Evolutionary conservation across 805 yeast genomes (phyloP).

Genomic region (Spathaspora arborariae): DNA sequence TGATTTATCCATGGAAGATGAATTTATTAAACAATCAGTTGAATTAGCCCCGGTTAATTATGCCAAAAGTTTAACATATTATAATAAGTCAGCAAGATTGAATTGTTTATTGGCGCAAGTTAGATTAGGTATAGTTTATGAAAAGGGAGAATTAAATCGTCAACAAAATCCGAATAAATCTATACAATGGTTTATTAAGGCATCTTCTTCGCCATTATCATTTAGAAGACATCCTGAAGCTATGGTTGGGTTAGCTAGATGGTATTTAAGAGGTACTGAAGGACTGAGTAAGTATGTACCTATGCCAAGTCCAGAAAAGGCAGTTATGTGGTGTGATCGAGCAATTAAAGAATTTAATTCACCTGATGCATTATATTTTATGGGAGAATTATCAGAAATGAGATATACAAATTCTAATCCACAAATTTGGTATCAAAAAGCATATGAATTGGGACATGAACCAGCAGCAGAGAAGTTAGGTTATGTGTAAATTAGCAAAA

Average conservation of each 20-base stretch:
- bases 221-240: constrained; percentile 43
- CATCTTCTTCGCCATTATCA: constrained; percentile 35
- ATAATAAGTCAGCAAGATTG: constrained; percentile 40
- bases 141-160: constrained; percentile 40
- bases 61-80: constrained; percentile 37
- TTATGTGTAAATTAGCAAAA: background rate
- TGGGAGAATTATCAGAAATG: constrained; percentile 38
- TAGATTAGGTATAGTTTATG: constrained; percentile 39
- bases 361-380: constrained; percentile 36
- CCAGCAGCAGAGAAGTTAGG: constrained; percentile 23
- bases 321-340: constrained; percentile 41
- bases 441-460: constrained; percentile 30
- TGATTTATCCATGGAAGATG: constrained; percentile 33
- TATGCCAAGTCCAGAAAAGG: constrained; percentile 30
- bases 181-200: constrained; percentile 43
- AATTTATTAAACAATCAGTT: constrained; percentile 29
- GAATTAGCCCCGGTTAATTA: constrained; percentile 41
- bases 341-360: constrained; percentile 36
- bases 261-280: constrained; percentile 35
- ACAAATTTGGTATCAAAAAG: constrained; percentile 28
- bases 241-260: constrained; percentile 41
- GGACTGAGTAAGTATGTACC: constrained; percentile 36
- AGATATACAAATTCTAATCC: constrained; percentile 28
- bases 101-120: constrained; percentile 39
- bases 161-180: constrained; percentile 37